Evolutionary conservation across 2,329 filamentous ascomycete species (phyloP), one percentile per base, ranked within the genome.

Genomic region (Microsporum ferrugineum): DNA sequence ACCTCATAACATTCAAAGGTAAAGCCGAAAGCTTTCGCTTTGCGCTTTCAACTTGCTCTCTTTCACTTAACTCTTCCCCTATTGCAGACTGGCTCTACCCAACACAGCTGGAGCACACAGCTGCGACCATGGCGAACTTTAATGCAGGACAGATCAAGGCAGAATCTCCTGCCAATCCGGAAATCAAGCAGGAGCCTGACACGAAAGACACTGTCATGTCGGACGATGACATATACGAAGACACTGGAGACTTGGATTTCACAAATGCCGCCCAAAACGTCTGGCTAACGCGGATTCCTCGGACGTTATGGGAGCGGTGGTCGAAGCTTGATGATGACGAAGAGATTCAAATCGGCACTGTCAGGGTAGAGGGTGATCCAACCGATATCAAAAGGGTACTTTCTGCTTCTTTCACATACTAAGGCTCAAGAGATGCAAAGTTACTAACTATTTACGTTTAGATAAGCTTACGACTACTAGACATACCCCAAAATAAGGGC

Each of bases 301-400:
- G 85, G 65, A 87, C 88, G 71, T 80, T 95, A 61, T 94, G 89
- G 85, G 84, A 92, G 66, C 82, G 86, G 51, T 95, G 91, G 88
- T 77, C 78, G 33, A 80, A 85, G 66, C 75, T 95, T 12, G 86
- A 89, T 68, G 88, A 92, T 64, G 87, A 95, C 66, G 86, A 87
- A 61, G 88, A 91, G 75, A 88, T 95, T 65, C 82, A 88, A 71
- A 83, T 95, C 65, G 90, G 90, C 51, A 92, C 84, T 34, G 79
- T 95, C 69, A 77, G 81, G 66, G 78, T 84, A 7, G 78, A 80
- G 49, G 82, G 80, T n/a, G 76, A 80, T 29, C 78, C 83, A 63
- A 80, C 80, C 14, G 75, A 80, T 65, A 71, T 77, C 29, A 78
- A 81, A 67, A 75, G 78, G 63, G 77, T 79, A 67, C 60, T 45